Evolutionary conservation across 2,329 filamentous ascomycete genomes (phyloP), one percentile per base, ranked within the genome.

Genomic region (Paecilomyces sp.): DNA sequence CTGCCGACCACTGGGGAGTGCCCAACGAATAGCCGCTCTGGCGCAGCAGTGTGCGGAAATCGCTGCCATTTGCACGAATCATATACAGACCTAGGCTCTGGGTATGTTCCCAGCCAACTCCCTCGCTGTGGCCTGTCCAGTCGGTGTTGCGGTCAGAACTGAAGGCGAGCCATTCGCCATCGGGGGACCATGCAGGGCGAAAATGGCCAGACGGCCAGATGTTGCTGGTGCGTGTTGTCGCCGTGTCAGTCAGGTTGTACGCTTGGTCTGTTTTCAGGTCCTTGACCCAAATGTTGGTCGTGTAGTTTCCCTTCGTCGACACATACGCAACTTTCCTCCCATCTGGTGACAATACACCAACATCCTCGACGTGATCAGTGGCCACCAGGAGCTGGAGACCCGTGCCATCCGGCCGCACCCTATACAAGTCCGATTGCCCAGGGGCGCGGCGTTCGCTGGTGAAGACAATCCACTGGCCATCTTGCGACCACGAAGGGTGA

Each of bases 381-480:
- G 64, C 65, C 0, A 75, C 63, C 12, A 79, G 61, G 33, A 66
- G 61, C 58, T 76, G 65, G 5, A 79, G 58, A 0, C 66, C 72
- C 0, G 72, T 69, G 1, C 77, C 76, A 57, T 79, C 69, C 1
- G 67, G 24, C 1, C 66, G 68, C 24, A 74, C 65, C 4, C 74
- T 72, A 61, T 77, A 79, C 22, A 79, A 65, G 61, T 79, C 76
- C 1, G 74, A 71, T 25, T 79, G 70, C 1, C 76, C 77, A 56
- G 77, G 74, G 9, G 69, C 76, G 34, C 67, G 68, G 1, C 75
- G 72, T 64, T 79, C 76, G 18, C 66, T 70, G 2, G 74, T 79
- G 61, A 79, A 79, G 3, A 68, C 69, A 51, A 78, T 71, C 70
- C 72, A 76, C 61, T 77, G 52, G 4, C 74, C 72, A 54, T 77